Conservation (phyloP, 2,329 filamentous ascomycete species). For the Cadophora malorum region DNA sequence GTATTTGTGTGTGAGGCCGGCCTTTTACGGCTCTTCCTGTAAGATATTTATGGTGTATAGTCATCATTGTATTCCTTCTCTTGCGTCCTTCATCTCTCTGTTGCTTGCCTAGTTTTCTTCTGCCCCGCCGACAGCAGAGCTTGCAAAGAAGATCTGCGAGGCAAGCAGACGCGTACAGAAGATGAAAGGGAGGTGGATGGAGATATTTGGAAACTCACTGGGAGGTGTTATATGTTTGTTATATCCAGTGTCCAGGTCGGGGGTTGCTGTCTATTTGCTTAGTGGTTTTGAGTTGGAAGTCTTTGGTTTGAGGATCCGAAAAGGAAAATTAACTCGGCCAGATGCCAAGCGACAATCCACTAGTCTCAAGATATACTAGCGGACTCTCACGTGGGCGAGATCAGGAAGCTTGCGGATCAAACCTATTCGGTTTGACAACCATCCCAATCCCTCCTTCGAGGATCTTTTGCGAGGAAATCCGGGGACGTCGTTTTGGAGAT, state of each 20-base stretch:
- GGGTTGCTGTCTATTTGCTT: background rate
- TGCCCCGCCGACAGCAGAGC: background rate
- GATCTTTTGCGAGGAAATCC: background rate
- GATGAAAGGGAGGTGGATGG: conserved; percentile 1
- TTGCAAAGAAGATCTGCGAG: background rate
- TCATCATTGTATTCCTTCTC: conserved; percentile 41
- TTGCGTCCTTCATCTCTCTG: conserved; percentile 1
- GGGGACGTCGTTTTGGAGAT: conserved; percentile 26
- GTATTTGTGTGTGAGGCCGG: conserved; percentile 28
- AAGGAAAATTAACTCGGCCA: background rate
- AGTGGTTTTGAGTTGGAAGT: conserved; percentile 4
- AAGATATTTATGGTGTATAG: conserved; percentile 37
- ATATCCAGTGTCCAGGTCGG: background rate
- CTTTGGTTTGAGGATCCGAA: background rate
- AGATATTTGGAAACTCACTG: conserved; percentile 14
- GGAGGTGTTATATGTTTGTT: background rate
- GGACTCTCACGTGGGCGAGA: background rate
- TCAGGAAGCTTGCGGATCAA: conserved; percentile 16
- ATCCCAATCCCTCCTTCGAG: conserved; percentile 5
- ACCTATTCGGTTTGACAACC: conserved; percentile 16
- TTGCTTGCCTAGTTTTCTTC: background rate
- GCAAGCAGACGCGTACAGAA: background rate
- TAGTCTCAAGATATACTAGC: background rate
- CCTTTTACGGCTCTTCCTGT: conserved; percentile 45
- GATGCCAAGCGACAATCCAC: background rate